Base-by-base conservation (phyloP, 2,329 filamentous ascomycete species). In the Fusarium hainanense region DNA sequence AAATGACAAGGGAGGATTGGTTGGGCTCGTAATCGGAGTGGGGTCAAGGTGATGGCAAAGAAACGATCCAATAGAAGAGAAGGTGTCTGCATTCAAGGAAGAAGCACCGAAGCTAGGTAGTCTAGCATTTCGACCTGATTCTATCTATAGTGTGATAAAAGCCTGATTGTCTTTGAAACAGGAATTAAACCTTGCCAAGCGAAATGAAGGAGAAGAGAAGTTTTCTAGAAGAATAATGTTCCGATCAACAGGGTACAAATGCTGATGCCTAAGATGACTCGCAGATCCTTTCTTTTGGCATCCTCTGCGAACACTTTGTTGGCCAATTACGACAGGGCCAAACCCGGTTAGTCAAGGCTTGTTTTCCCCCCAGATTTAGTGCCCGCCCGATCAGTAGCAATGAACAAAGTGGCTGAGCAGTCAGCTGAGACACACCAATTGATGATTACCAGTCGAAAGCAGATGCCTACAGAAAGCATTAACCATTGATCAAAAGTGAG, bases 401-500 rank as follows among this genome's bases (percentile, higher is more conserved):
- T 48, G 60, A 64, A 21, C n/a, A 10, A 10, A 10, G 64, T 67
- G 65, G 65, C 65, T 58, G 58, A 50, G 58, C 41, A 25, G 59
- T 68, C 65, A 66, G 59, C 65, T 69, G 65, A 56, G 46, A 21
- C 44, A 32, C 25, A n/a, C 40, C 37, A 34, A 55, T 12, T 16
- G 7, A 18, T 28, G 11, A 18, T 32, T 23, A 57, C 43, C 51
- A 68, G 42, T 47, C 27, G 49, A 68, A 65, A 28, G 34, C 14
- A 50, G 54, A 47, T 60, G 59, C 66, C 65, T 61, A 25, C 23
- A n/a, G 32, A 28, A 21, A 23, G 25, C 40, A 23, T 20, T 48
- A 21, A 34, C 50, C 37, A 30, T 34, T 46, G 6, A 28, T 27
- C n/a, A 42, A 6, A 27, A 18, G 8, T 34, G 10, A 16, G 48